These are phyloP conservation scores for Iris macrosiphon DNA, from an alignment of 106 monocot genomes.

Conservation along the genomic window DNA sequence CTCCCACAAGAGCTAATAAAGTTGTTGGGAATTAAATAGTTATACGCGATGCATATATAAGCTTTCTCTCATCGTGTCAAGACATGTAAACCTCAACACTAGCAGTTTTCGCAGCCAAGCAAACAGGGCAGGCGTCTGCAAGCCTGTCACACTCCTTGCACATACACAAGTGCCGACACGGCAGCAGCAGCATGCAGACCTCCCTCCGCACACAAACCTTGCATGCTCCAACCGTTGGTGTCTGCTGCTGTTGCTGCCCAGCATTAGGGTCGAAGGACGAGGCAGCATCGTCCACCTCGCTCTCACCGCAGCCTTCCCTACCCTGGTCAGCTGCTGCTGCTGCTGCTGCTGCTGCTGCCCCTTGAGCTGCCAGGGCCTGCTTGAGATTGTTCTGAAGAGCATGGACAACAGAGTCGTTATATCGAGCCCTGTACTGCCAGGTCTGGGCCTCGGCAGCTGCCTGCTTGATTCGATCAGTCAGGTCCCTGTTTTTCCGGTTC, in stretches of 20 bases:
- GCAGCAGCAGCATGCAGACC: conserved; percentile 41
- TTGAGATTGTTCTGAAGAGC: conserved; percentile 42
- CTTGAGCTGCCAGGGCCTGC: conserved; percentile 41
- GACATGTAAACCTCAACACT: conserved; percentile 44
- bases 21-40: too few species aligned
- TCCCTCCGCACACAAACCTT: conserved; percentile 38
- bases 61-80: too few species aligned
- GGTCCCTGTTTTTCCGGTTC: conserved; percentile 48
- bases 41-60: too few species aligned
- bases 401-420: conserved; percentile 58
- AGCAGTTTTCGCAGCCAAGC: conserved; percentile 27
- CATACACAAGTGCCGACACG: conserved; percentile 71
- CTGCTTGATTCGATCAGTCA: conserved; percentile 43
- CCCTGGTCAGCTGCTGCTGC: conserved; percentile 19
- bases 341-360: conserved; percentile 1
- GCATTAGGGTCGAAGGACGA: conserved; percentile 16
- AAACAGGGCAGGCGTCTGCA: conserved; percentile 48
- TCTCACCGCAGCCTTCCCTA: conserved; percentile 46
- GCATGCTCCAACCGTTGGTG: conserved; percentile 19
- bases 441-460: conserved; percentile 41
- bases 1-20: too few species aligned
- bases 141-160: conserved; percentile 48
- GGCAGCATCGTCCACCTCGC: conserved; percentile 36
- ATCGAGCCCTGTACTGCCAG: conserved; percentile 49
- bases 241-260: neutral